These are phyloP conservation scores for Leccinum rimulosum DNA, from an alignment of 768 basidiomycete genomes.

Conservation along the genomic window DNA sequence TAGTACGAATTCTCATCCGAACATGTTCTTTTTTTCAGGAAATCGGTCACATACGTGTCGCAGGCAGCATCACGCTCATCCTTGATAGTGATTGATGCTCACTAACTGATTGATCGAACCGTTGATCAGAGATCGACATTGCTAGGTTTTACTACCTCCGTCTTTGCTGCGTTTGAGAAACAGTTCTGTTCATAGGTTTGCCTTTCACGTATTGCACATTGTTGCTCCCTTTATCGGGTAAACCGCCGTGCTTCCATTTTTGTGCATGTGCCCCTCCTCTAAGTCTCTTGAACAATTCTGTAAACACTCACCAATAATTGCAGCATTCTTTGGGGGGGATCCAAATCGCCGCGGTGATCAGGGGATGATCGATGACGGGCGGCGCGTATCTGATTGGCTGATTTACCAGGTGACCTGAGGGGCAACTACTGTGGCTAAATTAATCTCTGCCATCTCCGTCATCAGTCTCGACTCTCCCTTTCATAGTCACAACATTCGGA, in stretches of 20 bases:
- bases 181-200: background rate
- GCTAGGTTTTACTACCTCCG: slow-evolving; percentile 8
- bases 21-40: background rate
- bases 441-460: no score
- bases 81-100: slow-evolving; percentile 37
- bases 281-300: background rate
- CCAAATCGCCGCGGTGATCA: no score
- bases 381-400: no score
- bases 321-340: no score
- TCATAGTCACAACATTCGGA: no score
- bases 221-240: background rate
- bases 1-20: background rate
- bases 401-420: no score
- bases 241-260: background rate
- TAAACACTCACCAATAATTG: no score
- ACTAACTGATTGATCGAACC: background rate
- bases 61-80: slow-evolving; percentile 56
- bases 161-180: slow-evolving; percentile 18
- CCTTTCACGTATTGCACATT: background rate
- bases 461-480: no score
- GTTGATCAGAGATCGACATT: slow-evolving; percentile 8
- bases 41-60: slow-evolving; percentile 48
- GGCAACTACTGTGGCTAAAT: no score
- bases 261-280: no score
- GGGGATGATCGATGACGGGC: no score